These are phyloP conservation scores for Conidiobolus incongruus DNA, from an alignment of 371 early-diverging fungal genomes.

Conservation along the genomic window DNA sequence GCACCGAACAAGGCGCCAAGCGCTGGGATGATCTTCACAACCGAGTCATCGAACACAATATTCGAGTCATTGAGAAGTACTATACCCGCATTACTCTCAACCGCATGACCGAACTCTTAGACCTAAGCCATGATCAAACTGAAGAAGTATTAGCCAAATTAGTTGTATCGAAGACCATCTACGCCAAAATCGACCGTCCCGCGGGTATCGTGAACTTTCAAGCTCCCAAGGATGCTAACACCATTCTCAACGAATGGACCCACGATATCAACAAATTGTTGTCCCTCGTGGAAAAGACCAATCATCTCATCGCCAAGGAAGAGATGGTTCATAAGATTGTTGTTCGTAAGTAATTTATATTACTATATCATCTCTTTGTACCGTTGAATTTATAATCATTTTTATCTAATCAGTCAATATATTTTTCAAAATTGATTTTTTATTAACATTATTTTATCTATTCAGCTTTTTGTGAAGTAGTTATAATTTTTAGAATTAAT, in stretches of 20 bases:
- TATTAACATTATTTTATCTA: too few relatives aligned
- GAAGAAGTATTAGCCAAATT: slow-evolving; percentile 80
- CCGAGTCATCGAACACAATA: slow-evolving; percentile 91
- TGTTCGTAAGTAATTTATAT: too few relatives aligned
- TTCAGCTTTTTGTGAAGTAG: too few relatives aligned
- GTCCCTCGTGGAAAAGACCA: slow-evolving; percentile 81
- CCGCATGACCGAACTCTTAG: slow-evolving; percentile 53
- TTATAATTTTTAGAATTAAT: too few relatives aligned
- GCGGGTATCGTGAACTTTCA: slow-evolving; percentile 76
- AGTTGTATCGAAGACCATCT: slow-evolving; percentile 82
- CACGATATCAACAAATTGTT: slow-evolving; percentile 66
- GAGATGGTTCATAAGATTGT: slow-evolving; percentile 58
- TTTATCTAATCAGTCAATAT: too few relatives aligned
- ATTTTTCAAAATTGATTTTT: too few relatives aligned
- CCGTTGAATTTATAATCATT: too few relatives aligned
- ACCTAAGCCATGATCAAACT: slow-evolving; percentile 48
- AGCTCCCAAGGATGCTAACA: slow-evolving; percentile 59
- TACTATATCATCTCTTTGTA: too few relatives aligned
- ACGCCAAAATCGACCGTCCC: slow-evolving; percentile 85
- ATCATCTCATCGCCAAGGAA: slow-evolving; percentile 91
- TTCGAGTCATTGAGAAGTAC: slow-evolving; percentile 87
- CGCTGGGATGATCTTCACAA: slow-evolving; percentile 70
- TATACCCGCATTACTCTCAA: slow-evolving; percentile 70
- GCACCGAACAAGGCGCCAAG: slow-evolving; percentile 51
- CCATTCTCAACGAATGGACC: slow-evolving; percentile 81